Evolutionary conservation across 1,139 yeast genomes (phyloP).

Genomic region (Taphrina sp.): DNA sequence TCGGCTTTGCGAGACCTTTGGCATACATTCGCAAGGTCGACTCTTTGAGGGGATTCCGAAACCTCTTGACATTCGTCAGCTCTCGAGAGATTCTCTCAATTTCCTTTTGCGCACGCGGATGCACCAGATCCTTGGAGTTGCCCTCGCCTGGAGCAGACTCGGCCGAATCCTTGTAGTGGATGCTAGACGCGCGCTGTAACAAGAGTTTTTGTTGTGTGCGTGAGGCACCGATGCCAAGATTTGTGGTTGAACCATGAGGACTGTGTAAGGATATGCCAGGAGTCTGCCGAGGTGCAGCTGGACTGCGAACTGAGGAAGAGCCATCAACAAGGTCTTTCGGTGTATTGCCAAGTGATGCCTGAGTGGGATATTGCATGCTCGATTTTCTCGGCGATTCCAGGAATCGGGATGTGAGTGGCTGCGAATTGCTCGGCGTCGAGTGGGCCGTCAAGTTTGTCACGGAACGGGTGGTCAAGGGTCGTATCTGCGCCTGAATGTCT

Average conservation of each 20-base stretch:
- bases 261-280: slow-evolving; percentile 1
- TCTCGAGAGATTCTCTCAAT: slow-evolving; percentile 22
- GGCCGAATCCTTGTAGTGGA: slow-evolving; percentile 2
- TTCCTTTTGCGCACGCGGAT: slow-evolving; percentile 20
- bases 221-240: slow-evolving; percentile 24
- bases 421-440: slow-evolving; percentile 13
- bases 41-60: slow-evolving; percentile 26
- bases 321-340: not conserved
- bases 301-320: not conserved
- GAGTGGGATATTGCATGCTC: slow-evolving; percentile 9
- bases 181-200: slow-evolving; percentile 27
- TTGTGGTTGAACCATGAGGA: slow-evolving; percentile 18
- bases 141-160: not conserved
- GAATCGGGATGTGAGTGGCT: slow-evolving; percentile 26
- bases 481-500: slow-evolving; percentile 7
- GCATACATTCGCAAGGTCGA: slow-evolving; percentile 7
- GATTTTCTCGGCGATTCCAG: slow-evolving; percentile 24
- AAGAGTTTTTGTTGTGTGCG: slow-evolving; percentile 29
- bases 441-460: not conserved
- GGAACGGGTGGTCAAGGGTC: not conserved
- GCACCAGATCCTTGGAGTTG: not conserved
- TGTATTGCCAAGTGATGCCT: not conserved
- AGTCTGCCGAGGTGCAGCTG: not conserved
- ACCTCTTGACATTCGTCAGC: slow-evolving; percentile 19
- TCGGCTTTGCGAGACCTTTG: not conserved